These are phyloP conservation scores for Flueggea neowawraea DNA, from an alignment of 441 rosid genomes.

Conservation along the genomic window DNA sequence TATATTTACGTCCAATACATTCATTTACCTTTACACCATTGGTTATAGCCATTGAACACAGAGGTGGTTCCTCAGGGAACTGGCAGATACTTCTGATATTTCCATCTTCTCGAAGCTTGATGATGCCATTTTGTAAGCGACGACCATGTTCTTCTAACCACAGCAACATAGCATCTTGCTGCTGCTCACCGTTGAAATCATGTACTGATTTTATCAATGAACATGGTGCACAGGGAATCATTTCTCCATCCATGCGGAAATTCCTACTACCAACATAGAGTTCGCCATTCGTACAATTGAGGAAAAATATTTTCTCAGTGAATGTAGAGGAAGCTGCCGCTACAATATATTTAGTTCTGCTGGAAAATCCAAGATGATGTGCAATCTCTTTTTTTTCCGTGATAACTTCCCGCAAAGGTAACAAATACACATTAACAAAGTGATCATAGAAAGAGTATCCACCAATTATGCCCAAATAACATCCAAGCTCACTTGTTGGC, in stretches of 20 bases:
- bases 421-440: slow-evolving; percentile 61
- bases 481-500: neutral
- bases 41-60: slow-evolving; percentile 59
- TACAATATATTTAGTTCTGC: slow-evolving; percentile 28
- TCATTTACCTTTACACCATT: slow-evolving; percentile 59
- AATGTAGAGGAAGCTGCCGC: slow-evolving; percentile 50
- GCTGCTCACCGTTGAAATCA: slow-evolving; percentile 34
- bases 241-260: slow-evolving; percentile 34
- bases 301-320: slow-evolving; percentile 56
- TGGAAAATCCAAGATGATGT: slow-evolving; percentile 19
- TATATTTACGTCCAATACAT: neutral
- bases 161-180: slow-evolving; percentile 69
- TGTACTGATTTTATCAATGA: slow-evolving; percentile 44
- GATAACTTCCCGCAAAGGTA: slow-evolving; percentile 49
- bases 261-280: slow-evolving; percentile 64
- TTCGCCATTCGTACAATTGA: slow-evolving; percentile 70
- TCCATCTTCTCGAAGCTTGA: slow-evolving; percentile 36
- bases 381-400: slow-evolving; percentile 31
- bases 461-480: slow-evolving; percentile 65
- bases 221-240: slow-evolving; percentile 73
- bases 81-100: slow-evolving; percentile 40
- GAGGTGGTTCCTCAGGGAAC: slow-evolving; percentile 63
- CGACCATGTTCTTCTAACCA: slow-evolving; percentile 81
- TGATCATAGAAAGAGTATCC: slow-evolving; percentile 57
- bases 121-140: slow-evolving; percentile 49